These are phyloP conservation scores for Oidiodendron maius DNA, from an alignment of 495 filamentous ascomycete species.

Conservation along the genomic window DNA sequence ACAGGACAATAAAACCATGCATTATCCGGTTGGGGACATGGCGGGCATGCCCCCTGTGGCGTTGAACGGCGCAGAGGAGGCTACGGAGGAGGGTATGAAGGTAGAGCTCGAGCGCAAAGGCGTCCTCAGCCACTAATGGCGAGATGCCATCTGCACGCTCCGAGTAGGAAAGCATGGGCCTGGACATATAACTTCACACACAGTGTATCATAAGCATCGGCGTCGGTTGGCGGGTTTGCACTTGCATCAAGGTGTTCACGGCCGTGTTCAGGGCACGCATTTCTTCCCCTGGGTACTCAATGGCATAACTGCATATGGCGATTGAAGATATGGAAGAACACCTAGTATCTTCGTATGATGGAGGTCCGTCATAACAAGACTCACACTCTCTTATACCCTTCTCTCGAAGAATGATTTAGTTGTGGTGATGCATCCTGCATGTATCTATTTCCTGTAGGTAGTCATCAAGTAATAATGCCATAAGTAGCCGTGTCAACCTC, in stretches of 20 bases:
- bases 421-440: too few species aligned
- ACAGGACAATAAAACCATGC: background rate
- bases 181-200: background rate
- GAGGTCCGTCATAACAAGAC: too few species aligned
- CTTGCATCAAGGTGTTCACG: background rate
- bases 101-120: background rate
- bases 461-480: too few species aligned
- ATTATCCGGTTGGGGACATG: background rate
- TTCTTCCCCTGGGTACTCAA: too few species aligned
- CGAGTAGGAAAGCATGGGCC: background rate
- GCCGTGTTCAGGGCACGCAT: too few species aligned
- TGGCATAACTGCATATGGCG: too few species aligned
- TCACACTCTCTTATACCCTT: too few species aligned
- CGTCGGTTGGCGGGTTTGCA: background rate
- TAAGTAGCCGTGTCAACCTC: too few species aligned
- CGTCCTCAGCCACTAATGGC: background rate
- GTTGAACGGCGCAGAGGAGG: background rate
- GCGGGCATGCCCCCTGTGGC: background rate
- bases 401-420: too few species aligned
- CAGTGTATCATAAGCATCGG: conserved; percentile 2
- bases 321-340: too few species aligned
- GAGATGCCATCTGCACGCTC: background rate
- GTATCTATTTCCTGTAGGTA: too few species aligned
- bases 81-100: background rate
- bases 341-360: too few species aligned